These are phyloP conservation scores for Gastrodia elata DNA, from an alignment of 106 monocot genomes.

Conservation along the genomic window DNA sequence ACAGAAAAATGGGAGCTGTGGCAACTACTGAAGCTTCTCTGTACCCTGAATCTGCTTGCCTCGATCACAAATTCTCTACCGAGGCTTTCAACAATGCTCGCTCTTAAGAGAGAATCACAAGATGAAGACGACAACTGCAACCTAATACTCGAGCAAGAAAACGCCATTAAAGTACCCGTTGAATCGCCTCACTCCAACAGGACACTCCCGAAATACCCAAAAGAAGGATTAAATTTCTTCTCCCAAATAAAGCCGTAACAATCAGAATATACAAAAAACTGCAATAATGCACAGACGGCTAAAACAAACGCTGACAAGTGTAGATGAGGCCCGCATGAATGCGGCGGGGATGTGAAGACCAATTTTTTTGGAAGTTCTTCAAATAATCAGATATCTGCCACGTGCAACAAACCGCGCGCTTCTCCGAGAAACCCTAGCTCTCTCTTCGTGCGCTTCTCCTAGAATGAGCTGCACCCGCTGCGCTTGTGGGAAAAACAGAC, in stretches of 20 bases:
- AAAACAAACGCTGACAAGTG: not conserved
- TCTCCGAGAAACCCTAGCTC: not conserved
- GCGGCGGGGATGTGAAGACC: not conserved
- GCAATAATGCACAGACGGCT: not conserved
- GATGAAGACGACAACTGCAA: not conserved
- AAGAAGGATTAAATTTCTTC: not conserved
- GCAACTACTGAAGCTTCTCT: not conserved
- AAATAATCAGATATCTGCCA: not conserved
- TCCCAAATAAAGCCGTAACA: not conserved
- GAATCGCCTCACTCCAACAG: not conserved
- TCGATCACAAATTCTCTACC: not conserved
- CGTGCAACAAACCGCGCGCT: not conserved
- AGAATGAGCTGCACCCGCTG: not conserved
- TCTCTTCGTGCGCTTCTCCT: not conserved
- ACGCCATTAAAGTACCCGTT: conserved; percentile 9
- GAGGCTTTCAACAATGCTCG: not conserved
- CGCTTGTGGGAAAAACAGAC: too few relatives aligned
- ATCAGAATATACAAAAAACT: not conserved
- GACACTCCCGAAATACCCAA: not conserved
- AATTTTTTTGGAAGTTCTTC: too few relatives aligned
- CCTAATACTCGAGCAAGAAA: conserved; percentile 15
- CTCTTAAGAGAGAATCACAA: not conserved
- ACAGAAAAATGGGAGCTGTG: not conserved
- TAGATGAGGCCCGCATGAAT: not conserved
- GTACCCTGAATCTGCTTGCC: not conserved